Evolutionary conservation across 2,329 filamentous ascomycete species (phyloP).

Genomic region (Dendrostoma leiphaemia): DNA sequence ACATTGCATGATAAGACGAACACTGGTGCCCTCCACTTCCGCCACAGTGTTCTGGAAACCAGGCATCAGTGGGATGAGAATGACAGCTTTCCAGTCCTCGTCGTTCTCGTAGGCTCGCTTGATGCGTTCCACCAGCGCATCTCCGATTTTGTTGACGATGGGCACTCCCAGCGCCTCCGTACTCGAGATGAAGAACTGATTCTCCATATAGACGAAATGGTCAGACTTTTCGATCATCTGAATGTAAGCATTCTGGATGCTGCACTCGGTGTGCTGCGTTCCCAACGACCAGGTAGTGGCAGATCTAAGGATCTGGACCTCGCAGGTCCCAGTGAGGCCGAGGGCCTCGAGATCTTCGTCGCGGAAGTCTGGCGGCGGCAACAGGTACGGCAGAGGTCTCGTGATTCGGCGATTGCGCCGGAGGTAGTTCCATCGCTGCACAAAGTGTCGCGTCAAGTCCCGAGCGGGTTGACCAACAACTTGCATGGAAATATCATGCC

Average conservation of each 20-base stretch:
- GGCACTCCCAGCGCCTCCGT: constrained; percentile 83
- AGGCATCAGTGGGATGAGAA: constrained; percentile 94
- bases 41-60: constrained; percentile 97
- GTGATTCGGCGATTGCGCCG: constrained; percentile 90
- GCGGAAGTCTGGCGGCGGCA: constrained; percentile 91
- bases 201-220: constrained; percentile 98
- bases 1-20: constrained; percentile 93
- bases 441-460: constrained; percentile 92
- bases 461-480: constrained; percentile 93
- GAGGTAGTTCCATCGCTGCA: constrained; percentile 97
- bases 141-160: constrained; percentile 90
- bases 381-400: constrained; percentile 85
- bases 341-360: constrained; percentile 81
- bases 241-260: constrained; percentile 93
- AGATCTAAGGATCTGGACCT: constrained; percentile 92
- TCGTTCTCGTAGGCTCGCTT: constrained; percentile 78
- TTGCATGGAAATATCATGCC: constrained; percentile 98
- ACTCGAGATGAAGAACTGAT: constrained; percentile 96
- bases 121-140: constrained; percentile 90
- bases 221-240: constrained; percentile 94
- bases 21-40: constrained; percentile 88
- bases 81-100: constrained; percentile 86
- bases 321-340: constrained; percentile 89
- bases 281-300: constrained; percentile 90
- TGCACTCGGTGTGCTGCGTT: constrained; percentile 83